These are phyloP conservation scores for Pezicula carpinea DNA, from an alignment of 2,329 filamentous ascomycete species.

Conservation along the genomic window DNA sequence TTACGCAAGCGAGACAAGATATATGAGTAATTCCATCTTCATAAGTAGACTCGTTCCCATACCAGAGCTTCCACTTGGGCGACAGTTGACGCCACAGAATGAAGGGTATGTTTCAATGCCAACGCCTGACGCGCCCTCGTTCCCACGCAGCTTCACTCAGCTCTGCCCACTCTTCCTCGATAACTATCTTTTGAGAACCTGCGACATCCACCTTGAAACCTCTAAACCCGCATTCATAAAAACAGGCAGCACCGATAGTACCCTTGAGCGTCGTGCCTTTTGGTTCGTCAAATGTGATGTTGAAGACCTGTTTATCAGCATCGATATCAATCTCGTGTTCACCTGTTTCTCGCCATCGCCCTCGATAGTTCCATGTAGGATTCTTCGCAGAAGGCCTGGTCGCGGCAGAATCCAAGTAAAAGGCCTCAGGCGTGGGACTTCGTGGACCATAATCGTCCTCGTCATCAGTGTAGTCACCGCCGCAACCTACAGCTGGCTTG, in stretches of 20 bases:
- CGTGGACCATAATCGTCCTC: background rate
- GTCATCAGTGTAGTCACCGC: background rate
- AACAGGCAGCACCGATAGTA: slow-evolving; percentile 1
- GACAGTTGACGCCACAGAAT: no score
- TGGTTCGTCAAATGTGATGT: slow-evolving; percentile 5
- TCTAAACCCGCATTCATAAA: slow-evolving; percentile 5
- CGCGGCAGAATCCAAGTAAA: slow-evolving; percentile 3
- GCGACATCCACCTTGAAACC: slow-evolving; percentile 5
- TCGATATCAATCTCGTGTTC: slow-evolving; percentile 2
- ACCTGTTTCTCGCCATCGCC: slow-evolving; percentile 5
- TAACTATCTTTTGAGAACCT: background rate
- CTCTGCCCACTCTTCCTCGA: slow-evolving; percentile 4
- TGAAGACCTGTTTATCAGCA: slow-evolving; percentile 1
- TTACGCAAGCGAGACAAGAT: no score
- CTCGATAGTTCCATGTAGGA: slow-evolving; percentile 8
- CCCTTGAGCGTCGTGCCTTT: slow-evolving; percentile 5
- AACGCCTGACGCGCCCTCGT: background rate
- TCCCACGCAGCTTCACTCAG: slow-evolving; percentile 1
- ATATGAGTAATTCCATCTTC: no score
- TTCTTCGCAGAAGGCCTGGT: slow-evolving; percentile 3
- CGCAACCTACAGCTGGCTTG: background rate
- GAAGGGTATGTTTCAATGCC: background rate
- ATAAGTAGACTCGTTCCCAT: no score
- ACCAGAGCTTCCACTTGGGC: no score
- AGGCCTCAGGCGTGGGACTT: slow-evolving; percentile 9